These are phyloP conservation scores for Babesia divergens DNA, from an alignment of 169 alveolate species.

Conservation along the genomic window DNA sequence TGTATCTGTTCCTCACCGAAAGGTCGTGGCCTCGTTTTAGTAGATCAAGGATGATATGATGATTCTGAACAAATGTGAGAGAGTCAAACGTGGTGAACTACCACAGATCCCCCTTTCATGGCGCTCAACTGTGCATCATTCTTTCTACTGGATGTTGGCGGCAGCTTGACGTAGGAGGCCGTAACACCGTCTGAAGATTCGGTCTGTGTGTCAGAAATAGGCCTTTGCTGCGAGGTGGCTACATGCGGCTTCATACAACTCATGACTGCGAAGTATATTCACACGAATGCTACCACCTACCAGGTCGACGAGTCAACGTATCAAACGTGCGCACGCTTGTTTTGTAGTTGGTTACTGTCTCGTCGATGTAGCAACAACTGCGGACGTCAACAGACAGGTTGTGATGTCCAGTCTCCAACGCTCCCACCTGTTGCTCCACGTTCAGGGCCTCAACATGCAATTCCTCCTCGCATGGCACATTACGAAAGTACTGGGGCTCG, in stretches of 20 bases:
- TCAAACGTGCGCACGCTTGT: slow-evolving; percentile 7
- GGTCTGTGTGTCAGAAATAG: background rate
- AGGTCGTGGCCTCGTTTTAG: slow-evolving; percentile 33
- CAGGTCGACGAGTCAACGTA: slow-evolving; percentile 24
- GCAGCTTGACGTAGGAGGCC: background rate
- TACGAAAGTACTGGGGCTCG: slow-evolving; percentile 80
- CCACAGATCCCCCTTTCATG: too few species aligned
- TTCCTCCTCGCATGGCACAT: slow-evolving; percentile 67
- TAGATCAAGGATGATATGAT: slow-evolving; percentile 10
- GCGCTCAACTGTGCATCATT: too few species aligned
- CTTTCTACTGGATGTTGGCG: too few species aligned
- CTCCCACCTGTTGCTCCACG: slow-evolving; percentile 71
- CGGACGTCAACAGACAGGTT: slow-evolving; percentile 37
- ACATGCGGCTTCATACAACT: slow-evolving; percentile 14
- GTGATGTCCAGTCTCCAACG: slow-evolving; percentile 44
- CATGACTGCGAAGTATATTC: background rate
- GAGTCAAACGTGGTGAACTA: too few species aligned
- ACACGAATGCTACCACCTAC: background rate
- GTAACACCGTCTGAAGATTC: background rate
- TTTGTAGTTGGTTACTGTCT: slow-evolving; percentile 31
- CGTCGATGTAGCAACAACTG: slow-evolving; percentile 19
- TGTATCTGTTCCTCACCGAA: slow-evolving; percentile 8
- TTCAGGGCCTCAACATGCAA: slow-evolving; percentile 54
- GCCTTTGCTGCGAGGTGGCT: background rate
- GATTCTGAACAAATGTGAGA: too few species aligned